Evolutionary conservation across 176 grass and related monocot genomes (phyloP).

Genomic region (Puccinellia tenuiflora): DNA sequence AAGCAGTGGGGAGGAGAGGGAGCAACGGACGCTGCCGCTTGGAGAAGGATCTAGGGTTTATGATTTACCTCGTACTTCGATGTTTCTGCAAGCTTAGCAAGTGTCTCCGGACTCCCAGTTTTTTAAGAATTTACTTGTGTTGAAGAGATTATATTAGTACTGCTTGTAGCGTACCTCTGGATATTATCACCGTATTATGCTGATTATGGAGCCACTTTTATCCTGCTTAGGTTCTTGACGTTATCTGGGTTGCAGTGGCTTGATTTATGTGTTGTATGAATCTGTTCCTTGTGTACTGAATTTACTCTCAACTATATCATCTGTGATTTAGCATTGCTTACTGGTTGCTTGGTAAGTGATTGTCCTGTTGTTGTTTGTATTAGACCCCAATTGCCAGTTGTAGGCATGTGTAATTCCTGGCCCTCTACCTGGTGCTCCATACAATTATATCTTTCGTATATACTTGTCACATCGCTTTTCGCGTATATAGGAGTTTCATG

Average conservation of each 20-base stretch:
- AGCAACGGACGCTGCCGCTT: neutral
- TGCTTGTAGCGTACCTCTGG: constrained; percentile 13
- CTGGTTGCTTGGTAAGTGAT: neutral
- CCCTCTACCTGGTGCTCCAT: neutral
- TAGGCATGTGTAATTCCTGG: neutral
- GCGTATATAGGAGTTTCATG: neutral
- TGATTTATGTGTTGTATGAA: neutral
- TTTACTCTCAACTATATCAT: neutral
- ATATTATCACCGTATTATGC: neutral
- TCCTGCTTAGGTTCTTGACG: neutral
- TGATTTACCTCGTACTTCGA: neutral
- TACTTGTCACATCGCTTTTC: neutral
- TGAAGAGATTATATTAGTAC: constrained; percentile 25
- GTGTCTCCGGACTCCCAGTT: neutral
- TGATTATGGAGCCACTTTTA: neutral
- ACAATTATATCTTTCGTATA: neutral
- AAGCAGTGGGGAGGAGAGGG: constrained; percentile 14
- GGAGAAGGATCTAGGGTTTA: neutral
- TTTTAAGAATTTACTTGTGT: constrained; percentile 27
- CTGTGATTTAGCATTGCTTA: neutral
- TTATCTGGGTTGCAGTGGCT: neutral
- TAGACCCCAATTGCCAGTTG: neutral
- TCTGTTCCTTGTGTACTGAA: neutral
- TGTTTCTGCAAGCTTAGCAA: constrained; percentile 1
- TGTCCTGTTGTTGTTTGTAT: neutral